Evolutionary conservation across 2,329 filamentous ascomycete genomes (phyloP).

Genomic region (Xylaria sp.): DNA sequence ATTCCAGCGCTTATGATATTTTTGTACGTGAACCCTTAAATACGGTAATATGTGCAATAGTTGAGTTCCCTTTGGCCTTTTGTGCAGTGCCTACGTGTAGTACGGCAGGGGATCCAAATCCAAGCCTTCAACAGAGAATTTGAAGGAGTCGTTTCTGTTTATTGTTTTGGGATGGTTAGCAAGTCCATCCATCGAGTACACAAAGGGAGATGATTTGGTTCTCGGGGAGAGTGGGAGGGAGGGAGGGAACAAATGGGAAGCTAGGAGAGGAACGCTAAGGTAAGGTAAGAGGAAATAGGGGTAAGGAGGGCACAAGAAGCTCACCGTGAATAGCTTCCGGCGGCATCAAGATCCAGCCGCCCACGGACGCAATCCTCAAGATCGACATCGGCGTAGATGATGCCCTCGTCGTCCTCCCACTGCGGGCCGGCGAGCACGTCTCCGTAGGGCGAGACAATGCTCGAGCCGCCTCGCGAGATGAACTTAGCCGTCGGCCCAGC

Average conservation of each 20-base stretch:
- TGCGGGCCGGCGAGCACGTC: constrained; percentile 83
- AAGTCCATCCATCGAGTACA: not conserved
- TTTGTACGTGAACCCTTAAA: not conserved
- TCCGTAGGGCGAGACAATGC: constrained; percentile 82
- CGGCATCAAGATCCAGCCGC: constrained; percentile 83
- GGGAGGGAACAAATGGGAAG: too few relatives aligned
- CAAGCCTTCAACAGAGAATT: constrained; percentile 68
- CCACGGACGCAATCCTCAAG: constrained; percentile 89
- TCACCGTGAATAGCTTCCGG: constrained; percentile 84
- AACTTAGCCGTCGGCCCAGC: constrained; percentile 52
- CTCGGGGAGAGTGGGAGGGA: constrained; percentile 27
- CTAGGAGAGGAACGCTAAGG: not conserved
- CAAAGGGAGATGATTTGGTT: not conserved
- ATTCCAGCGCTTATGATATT: not conserved
- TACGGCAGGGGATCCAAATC: constrained; percentile 69
- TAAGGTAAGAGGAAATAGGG: not conserved
- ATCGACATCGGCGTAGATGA: constrained; percentile 80
- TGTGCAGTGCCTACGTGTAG: constrained; percentile 29
- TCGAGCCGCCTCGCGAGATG: constrained; percentile 80
- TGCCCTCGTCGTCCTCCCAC: constrained; percentile 79
- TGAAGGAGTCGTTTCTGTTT: constrained; percentile 69
- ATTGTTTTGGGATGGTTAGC: constrained; percentile 25
- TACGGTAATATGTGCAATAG: not conserved
- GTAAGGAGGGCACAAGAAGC: constrained; percentile 43
- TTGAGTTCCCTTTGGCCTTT: not conserved